Base-by-base conservation (phyloP, 805 yeast genomes). In the Kurtzmaniella cleridarum region DNA sequence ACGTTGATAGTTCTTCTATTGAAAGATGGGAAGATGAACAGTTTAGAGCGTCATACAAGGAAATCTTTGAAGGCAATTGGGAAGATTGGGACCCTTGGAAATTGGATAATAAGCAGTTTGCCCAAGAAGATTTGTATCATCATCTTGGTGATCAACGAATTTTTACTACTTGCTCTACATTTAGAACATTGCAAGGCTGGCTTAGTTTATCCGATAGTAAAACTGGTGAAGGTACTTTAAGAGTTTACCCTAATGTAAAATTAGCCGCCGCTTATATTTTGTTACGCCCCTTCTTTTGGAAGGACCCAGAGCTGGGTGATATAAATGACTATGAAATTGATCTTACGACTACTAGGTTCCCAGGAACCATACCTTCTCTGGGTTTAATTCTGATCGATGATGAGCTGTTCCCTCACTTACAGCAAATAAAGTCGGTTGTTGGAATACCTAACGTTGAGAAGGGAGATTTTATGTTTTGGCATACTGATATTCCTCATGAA, bases 181-280 rank as follows among this genome's bases (percentile, higher is more conserved):
- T 69, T 46, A 56, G 76, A 37, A 51, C 69, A 3, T 62, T 66
- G 32, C 75, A 71, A 48, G 74, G 74, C 5, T 70, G 75, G 73
- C 45, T 69, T 13, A 57, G 72, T 3, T 48, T 70, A 41, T 54
- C 65, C 13, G 55, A 54, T 13, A 59, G 52, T 10, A 57, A 55
- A 12, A 53, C 64, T 12, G 59, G 60, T n/a, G 68, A 64, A 41
- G 75, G 75, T 6, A 59, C 73, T 11, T 50, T 70, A 30, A 43
- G 51, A 33, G 49, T 70, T 34, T 53, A 56, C 10, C 75, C 76
- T 3, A 44, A 53, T 32, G 43, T 70, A 12, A 61, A 55, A 38
- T 55, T 57, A 31, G 59, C 55, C 13, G 64, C 65, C 11, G 64
- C 74, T 2, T 71, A 71, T 46, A 43, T 57, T 20, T 45, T 70